These are phyloP conservation scores for Colletotrichum theobromicola DNA, from an alignment of 2,329 filamentous ascomycete species.

Conservation along the genomic window DNA sequence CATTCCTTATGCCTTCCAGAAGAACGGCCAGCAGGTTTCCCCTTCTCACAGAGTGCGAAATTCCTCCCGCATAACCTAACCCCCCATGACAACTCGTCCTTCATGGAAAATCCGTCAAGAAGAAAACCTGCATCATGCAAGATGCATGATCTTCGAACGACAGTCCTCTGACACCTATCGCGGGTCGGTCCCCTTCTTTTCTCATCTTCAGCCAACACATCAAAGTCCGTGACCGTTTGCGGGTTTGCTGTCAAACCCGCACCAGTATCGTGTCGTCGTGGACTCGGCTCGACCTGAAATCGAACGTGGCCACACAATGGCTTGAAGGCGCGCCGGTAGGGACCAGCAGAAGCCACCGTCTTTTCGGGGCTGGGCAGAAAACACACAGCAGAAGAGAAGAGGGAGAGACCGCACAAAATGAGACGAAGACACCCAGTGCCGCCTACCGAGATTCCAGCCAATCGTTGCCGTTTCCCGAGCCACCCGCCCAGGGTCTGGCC, in stretches of 20 bases:
- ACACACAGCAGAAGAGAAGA: neutral
- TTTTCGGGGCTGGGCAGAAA: neutral
- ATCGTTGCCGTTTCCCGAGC: slow-evolving; percentile 1
- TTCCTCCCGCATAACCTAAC: neutral
- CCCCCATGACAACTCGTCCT: neutral
- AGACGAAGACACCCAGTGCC: slow-evolving; percentile 14
- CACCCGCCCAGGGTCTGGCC: slow-evolving; percentile 12
- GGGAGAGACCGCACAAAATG: slow-evolving; percentile 1
- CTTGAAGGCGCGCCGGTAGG: neutral
- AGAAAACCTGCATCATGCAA: neutral
- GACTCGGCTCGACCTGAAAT: neutral
- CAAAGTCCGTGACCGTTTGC: slow-evolving; percentile 3
- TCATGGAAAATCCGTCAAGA: neutral
- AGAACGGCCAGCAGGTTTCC: neutral
- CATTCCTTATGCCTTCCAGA: slow-evolving; percentile 4
- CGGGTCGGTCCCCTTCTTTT: neutral
- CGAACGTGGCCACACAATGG: neutral
- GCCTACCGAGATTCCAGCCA: slow-evolving; percentile 9
- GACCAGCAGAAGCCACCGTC: neutral
- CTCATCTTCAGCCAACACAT: neutral
- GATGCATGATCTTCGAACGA: neutral
- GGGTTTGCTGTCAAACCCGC: neutral
- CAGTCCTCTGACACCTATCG: neutral
- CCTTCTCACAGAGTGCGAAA: neutral
- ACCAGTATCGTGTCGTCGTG: neutral